Percentiles rank a stretch among this genome's conserved stretches.
Conservation (phyloP, 1,139 yeast genomes). For the Torulaspora globosa region DNA sequence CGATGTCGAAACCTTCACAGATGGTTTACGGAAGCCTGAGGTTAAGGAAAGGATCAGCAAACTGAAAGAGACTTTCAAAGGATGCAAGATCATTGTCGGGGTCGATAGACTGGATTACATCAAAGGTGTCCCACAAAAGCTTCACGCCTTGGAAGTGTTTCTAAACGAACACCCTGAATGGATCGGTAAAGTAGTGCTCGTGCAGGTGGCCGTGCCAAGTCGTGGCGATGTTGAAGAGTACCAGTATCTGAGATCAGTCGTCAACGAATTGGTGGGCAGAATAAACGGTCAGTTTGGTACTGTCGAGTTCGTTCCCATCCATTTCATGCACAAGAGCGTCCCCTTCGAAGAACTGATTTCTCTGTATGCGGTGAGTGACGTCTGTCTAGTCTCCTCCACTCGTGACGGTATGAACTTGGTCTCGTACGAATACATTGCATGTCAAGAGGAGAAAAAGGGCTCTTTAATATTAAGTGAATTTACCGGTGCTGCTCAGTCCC, state of each 20-base stretch:
- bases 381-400: slow-evolving; percentile 87
- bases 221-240: slow-evolving; percentile 98
- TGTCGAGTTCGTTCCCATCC: slow-evolving; percentile 95
- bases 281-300: slow-evolving; percentile 96
- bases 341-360: slow-evolving; percentile 89
- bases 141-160: slow-evolving; percentile 92
- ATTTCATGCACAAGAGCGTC: slow-evolving; percentile 88
- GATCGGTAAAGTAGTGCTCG: slow-evolving; percentile 94
- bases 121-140: slow-evolving; percentile 95
- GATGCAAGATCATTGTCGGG: slow-evolving; percentile 84
- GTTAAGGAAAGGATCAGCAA: slow-evolving; percentile 65
- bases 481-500: slow-evolving; percentile 98
- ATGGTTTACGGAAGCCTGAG: slow-evolving; percentile 61
- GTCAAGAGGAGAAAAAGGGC: slow-evolving; percentile 85
- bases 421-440: slow-evolving; percentile 92
- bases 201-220: slow-evolving; percentile 97
- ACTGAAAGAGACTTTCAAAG: slow-evolving; percentile 58
- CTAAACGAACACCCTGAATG: slow-evolving; percentile 93
- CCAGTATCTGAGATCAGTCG: slow-evolving; percentile 87
- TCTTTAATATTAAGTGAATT: slow-evolving; percentile 84
- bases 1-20: slow-evolving; percentile 85
- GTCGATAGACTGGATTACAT: slow-evolving; percentile 94
- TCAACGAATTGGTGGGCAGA: slow-evolving; percentile 93
- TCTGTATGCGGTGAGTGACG: slow-evolving; percentile 79
- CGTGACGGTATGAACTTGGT: slow-evolving; percentile 99